These are phyloP conservation scores for Geotrichum aggregatum DNA, from an alignment of 1,139 yeast species.

Conservation along the genomic window DNA sequence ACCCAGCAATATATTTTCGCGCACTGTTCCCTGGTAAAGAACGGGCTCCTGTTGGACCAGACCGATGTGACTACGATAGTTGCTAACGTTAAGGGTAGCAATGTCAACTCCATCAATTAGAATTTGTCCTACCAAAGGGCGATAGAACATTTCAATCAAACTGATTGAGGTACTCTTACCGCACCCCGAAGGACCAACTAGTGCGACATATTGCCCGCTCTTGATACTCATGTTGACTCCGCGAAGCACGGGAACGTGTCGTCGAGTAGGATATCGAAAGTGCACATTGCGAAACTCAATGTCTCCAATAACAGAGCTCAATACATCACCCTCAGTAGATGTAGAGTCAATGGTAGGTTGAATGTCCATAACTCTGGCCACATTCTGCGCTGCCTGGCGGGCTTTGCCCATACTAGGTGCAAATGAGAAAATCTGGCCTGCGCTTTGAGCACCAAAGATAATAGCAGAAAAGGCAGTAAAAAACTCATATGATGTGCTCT, in stretches of 20 bases:
- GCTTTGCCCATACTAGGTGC: slow-evolving; percentile 64
- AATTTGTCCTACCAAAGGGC: slow-evolving; percentile 64
- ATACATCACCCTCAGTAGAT: slow-evolving; percentile 50
- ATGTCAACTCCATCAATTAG: slow-evolving; percentile 68
- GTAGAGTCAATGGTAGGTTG: slow-evolving; percentile 53
- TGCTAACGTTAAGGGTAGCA: slow-evolving; percentile 62
- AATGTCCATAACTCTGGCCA: slow-evolving; percentile 68
- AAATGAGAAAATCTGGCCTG: slow-evolving; percentile 82
- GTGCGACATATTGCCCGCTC: slow-evolving; percentile 82
- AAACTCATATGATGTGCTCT: slow-evolving; percentile 31
- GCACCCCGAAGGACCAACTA: slow-evolving; percentile 94
- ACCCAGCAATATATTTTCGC: slow-evolving; percentile 80
- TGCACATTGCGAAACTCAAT: slow-evolving; percentile 62
- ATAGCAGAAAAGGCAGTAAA: slow-evolving; percentile 45
- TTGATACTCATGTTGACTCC: slow-evolving; percentile 62
- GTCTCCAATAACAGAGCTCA: slow-evolving; percentile 46
- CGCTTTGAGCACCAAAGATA: slow-evolving; percentile 79
- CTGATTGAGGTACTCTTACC: slow-evolving; percentile 94
- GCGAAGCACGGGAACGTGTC: slow-evolving; percentile 62
- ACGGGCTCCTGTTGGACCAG: slow-evolving; percentile 83
- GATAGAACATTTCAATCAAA: slow-evolving; percentile 71
- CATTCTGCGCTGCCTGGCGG: slow-evolving; percentile 63
- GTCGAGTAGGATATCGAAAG: slow-evolving; percentile 82
- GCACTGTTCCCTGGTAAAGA: slow-evolving; percentile 79
- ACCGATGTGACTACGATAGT: slow-evolving; percentile 69